Conservation (phyloP, 2,329 filamentous ascomycete species). For the Colletotrichum sp. region DNA sequence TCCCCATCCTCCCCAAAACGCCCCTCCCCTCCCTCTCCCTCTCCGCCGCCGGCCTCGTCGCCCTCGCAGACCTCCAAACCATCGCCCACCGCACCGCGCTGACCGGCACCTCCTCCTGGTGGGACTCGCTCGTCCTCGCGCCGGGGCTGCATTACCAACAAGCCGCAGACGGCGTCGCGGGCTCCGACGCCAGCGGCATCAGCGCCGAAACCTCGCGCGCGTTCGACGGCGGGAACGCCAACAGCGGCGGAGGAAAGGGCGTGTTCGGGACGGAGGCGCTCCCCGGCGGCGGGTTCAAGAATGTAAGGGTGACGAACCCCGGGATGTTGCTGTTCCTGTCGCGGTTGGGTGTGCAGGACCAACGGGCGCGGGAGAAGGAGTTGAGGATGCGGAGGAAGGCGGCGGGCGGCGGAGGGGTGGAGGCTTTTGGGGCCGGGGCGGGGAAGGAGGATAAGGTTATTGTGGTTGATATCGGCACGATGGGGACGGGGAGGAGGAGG, state of each 20-base stretch:
- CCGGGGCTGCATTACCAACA: constrained; percentile 68
- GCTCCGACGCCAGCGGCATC: constrained; percentile 32
- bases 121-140: constrained; percentile 62
- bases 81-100: constrained; percentile 61
- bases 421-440: background rate
- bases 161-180: constrained; percentile 54
- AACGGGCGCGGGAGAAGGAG: constrained; percentile 36
- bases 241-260: background rate
- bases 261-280: constrained; percentile 1
- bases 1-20: constrained; percentile 48
- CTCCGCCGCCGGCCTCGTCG: constrained; percentile 60
- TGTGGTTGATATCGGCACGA: constrained; percentile 25
- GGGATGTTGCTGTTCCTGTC: constrained; percentile 48
- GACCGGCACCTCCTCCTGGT: constrained; percentile 59
- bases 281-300: background rate
- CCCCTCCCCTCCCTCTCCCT: constrained; percentile 52
- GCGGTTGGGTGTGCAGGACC: background rate
- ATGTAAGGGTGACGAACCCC: constrained; percentile 7
- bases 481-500: constrained; percentile 10
- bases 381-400: constrained; percentile 31
- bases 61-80: constrained; percentile 63
- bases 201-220: constrained; percentile 53
- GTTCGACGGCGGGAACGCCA: constrained; percentile 43
- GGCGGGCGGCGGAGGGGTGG: background rate
- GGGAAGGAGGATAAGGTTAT: background rate